Conservation (phyloP, 495 filamentous ascomycete species). For the Lindgomyces ingoldianus region DNA sequence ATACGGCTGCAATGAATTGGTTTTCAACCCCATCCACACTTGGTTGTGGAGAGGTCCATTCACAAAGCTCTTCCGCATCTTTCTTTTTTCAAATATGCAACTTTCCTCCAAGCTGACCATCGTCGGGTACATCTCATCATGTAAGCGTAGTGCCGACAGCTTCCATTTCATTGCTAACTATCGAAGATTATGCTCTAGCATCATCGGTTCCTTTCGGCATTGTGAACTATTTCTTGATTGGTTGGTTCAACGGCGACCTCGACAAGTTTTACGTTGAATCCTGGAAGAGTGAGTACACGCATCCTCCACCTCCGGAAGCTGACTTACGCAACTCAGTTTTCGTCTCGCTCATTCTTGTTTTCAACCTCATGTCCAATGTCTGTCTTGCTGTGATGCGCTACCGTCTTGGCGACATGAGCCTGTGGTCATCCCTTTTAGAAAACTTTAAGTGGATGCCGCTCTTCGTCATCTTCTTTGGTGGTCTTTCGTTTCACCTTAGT, state of each 20-base stretch:
- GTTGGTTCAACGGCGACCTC: slow-evolving; percentile 52
- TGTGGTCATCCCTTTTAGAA: slow-evolving; percentile 42
- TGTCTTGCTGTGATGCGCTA: slow-evolving; percentile 53
- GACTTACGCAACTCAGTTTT: slow-evolving; percentile 28
- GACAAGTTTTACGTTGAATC: slow-evolving; percentile 54
- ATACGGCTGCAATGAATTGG: slow-evolving; percentile 48
- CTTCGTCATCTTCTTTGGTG: slow-evolving; percentile 54
- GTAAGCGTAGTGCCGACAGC: background rate
- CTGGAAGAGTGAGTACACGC: slow-evolving; percentile 36
- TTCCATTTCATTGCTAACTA: background rate
- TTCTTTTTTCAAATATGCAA: slow-evolving; percentile 72
- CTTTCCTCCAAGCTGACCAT: slow-evolving; percentile 79
- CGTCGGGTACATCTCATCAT: slow-evolving; percentile 79
- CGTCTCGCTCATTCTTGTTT: slow-evolving; percentile 51
- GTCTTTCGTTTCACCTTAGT: slow-evolving; percentile 51
- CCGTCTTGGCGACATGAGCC: slow-evolving; percentile 46
- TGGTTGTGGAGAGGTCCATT: slow-evolving; percentile 65
- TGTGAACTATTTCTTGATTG: slow-evolving; percentile 73
- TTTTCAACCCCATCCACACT: slow-evolving; percentile 59
- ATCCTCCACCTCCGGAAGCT: too few species aligned
- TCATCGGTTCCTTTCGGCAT: slow-evolving; percentile 75
- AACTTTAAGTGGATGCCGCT: slow-evolving; percentile 50
- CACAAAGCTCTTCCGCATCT: slow-evolving; percentile 73
- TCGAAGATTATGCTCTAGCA: slow-evolving; percentile 68
- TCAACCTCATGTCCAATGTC: slow-evolving; percentile 53